Percentiles rank a stretch among this genome's conserved stretches.
Evolutionary conservation across 805 yeast genomes (phyloP).

Genomic region (Candida tibetensis): DNA sequence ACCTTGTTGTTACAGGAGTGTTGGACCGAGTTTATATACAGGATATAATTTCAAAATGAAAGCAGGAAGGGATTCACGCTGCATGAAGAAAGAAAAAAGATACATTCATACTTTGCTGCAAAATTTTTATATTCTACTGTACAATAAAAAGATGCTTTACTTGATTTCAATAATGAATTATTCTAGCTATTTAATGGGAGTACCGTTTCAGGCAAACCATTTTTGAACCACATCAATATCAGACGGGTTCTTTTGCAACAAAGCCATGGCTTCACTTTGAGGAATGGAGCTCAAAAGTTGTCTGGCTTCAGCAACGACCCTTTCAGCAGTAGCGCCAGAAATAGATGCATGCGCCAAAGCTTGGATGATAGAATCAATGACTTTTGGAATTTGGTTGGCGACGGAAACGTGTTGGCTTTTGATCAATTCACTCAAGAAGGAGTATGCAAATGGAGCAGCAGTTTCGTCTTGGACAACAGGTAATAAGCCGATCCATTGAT

Average conservation of each 20-base stretch:
- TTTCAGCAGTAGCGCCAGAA: constrained; percentile 68
- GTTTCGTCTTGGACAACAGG: constrained; percentile 84
- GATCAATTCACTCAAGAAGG: constrained; percentile 56
- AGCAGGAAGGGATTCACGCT: no score
- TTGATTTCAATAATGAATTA: not conserved
- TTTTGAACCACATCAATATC: constrained; percentile 60
- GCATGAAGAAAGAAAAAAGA: no score
- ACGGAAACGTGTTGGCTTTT: constrained; percentile 37
- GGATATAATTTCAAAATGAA: no score
- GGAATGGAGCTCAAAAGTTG: constrained; percentile 62
- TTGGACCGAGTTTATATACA: no score
- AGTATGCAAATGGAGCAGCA: constrained; percentile 83
- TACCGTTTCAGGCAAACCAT: constrained; percentile 45
- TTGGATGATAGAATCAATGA: constrained; percentile 67
- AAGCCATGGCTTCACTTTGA: constrained; percentile 61
- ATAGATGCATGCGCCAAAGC: constrained; percentile 70
- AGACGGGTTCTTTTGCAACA: constrained; percentile 61
- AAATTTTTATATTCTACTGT: no score
- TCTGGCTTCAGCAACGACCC: constrained; percentile 61
- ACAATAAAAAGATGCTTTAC: not conserved
- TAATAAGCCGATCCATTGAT: constrained; percentile 75
- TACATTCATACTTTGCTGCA: no score
- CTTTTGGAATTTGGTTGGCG: constrained; percentile 54
- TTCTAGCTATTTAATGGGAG: not conserved
- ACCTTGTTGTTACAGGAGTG: no score